Percentiles rank a stretch among this genome's conserved stretches.
These are phyloP conservation scores for Russula foetens DNA, from an alignment of 768 basidiomycete species.

Conservation along the genomic window DNA sequence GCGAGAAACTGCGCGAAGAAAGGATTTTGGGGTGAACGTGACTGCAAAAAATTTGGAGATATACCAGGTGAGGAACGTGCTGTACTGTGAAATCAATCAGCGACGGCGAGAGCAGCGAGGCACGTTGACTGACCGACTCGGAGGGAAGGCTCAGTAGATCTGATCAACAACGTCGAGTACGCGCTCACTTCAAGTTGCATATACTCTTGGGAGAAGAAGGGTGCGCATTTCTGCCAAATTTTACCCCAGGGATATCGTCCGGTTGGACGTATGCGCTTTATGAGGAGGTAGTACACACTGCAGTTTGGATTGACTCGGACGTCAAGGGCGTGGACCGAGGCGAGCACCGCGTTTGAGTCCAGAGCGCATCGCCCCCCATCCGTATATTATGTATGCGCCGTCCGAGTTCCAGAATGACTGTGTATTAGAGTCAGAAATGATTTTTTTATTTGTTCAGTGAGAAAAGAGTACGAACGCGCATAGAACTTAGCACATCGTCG, in stretches of 20 bases:
- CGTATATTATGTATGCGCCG: slow-evolving; percentile 52
- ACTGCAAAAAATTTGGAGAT: no score
- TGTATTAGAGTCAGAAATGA: no score
- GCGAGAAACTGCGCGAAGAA: no score
- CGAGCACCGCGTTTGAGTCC: slow-evolving; percentile 36
- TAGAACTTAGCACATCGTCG: slow-evolving; percentile 49
- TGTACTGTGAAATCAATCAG: slow-evolving; percentile 62
- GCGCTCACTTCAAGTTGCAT: background rate
- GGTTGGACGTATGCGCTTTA: slow-evolving; percentile 47
- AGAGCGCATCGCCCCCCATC: slow-evolving; percentile 63
- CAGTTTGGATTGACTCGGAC: slow-evolving; percentile 72
- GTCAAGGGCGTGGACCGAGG: slow-evolving; percentile 67
- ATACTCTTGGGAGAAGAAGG: background rate
- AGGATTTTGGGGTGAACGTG: no score
- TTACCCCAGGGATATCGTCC: slow-evolving; percentile 74
- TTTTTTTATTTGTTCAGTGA: background rate
- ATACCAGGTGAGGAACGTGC: slow-evolving; percentile 56
- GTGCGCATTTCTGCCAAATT: slow-evolving; percentile 44
- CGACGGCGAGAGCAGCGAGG: slow-evolving; percentile 58
- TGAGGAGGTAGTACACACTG: slow-evolving; percentile 48
- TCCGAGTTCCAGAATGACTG: background rate
- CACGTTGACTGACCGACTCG: slow-evolving; percentile 55
- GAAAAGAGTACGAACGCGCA: slow-evolving; percentile 40
- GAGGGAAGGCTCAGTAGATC: no score
- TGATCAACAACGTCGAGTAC: no score